Percentiles rank a stretch among this genome's conserved stretches.
Evolutionary conservation across 208 protist genomes (phyloP).

Genomic region (Tritrichomonas musculus): DNA sequence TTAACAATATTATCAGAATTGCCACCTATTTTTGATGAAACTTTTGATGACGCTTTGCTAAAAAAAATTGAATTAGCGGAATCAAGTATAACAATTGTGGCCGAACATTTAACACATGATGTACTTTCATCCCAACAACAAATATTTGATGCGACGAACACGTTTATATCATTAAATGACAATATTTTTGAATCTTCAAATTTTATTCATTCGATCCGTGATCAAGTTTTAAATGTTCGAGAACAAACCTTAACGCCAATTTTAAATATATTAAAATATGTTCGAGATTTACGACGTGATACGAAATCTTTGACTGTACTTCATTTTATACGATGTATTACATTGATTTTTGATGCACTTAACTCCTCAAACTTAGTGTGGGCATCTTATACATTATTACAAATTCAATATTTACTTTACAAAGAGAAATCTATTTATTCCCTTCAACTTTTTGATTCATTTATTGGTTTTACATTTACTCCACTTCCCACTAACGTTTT

Average conservation of each 20-base stretch:
- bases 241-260: neutral
- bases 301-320: neutral
- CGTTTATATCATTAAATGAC: neutral
- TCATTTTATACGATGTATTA: neutral
- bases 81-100: neutral
- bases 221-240: neutral
- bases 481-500: neutral
- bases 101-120: neutral
- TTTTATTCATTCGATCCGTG: neutral
- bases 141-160: neutral
- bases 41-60: neutral
- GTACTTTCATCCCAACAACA: neutral
- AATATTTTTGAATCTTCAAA: neutral
- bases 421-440: neutral
- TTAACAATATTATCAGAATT: neutral
- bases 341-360: neutral
- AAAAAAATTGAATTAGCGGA: conserved; percentile 7
- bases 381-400: neutral
- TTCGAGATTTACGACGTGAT: neutral
- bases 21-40: conserved; percentile 8
- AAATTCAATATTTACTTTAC: neutral
- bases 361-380: neutral
- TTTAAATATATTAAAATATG: neutral
- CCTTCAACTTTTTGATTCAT: neutral
- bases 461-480: neutral